These are phyloP conservation scores for Fusarium mangiferae DNA, from an alignment of 2,329 filamentous ascomycete genomes.

Conservation along the genomic window DNA sequence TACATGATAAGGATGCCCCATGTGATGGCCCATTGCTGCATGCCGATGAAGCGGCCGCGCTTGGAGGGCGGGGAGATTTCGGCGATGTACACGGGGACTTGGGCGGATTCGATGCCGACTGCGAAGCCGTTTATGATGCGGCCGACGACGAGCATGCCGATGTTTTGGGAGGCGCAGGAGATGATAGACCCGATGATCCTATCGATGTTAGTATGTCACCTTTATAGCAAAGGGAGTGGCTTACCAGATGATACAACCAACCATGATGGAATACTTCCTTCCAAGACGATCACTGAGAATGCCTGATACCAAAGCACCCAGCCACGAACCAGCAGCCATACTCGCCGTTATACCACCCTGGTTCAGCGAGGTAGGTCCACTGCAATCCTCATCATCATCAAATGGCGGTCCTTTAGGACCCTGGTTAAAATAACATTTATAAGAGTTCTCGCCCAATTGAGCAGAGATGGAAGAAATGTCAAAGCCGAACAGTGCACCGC, in stretches of 20 bases:
- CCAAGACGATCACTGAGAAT: conserved; percentile 61
- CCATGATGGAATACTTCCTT: conserved; percentile 62
- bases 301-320: conserved; percentile 60
- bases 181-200: conserved; percentile 62
- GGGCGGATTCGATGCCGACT: conserved; percentile 73
- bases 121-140: conserved; percentile 71
- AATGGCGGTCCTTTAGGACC: conserved; percentile 48
- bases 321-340: conserved; percentile 62
- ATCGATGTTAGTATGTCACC: neutral
- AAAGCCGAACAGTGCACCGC: conserved; percentile 42
- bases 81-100: conserved; percentile 77
- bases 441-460: conserved; percentile 48
- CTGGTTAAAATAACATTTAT: conserved; percentile 53
- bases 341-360: conserved; percentile 64
- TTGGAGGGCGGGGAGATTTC: conserved; percentile 71
- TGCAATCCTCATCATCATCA: conserved; percentile 43
- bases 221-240: no score
- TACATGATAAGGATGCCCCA: conserved; percentile 76
- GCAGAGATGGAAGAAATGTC: conserved; percentile 42
- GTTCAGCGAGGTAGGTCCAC: conserved; percentile 52
- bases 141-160: conserved; percentile 52
- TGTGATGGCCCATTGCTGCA: conserved; percentile 78
- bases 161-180: conserved; percentile 57
- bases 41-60: conserved; percentile 52
- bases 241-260: conserved; percentile 62